Conservation (phyloP, 352 stramenopile genomes). For the Globisporangium iwayamae region DNA sequence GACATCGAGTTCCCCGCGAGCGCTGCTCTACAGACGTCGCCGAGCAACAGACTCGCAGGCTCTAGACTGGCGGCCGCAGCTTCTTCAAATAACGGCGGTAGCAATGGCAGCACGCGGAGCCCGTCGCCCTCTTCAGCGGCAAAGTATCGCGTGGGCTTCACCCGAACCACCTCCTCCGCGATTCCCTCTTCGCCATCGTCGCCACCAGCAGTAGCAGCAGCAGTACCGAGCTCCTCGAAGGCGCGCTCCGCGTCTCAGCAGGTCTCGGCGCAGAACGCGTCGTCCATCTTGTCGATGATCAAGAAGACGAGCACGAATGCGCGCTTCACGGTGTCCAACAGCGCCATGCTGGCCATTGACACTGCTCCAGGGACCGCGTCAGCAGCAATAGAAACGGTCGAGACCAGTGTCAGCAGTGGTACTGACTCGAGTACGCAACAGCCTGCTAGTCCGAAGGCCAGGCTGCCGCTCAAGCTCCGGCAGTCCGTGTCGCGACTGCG, state of each 20-base stretch:
- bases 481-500: constrained; percentile 46
- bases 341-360: neutral
- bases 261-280: constrained; percentile 15
- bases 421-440: neutral
- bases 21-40: neutral
- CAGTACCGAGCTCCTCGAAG: neutral
- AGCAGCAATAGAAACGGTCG: neutral
- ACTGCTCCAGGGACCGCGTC: neutral
- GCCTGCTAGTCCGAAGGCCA: constrained; percentile 14
- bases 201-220: too few species aligned
- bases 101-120: neutral
- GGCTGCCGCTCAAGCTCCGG: constrained; percentile 51
- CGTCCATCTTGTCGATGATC: constrained; percentile 26
- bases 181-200: neutral
- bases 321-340: neutral
- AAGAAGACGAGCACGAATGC: constrained; percentile 18
- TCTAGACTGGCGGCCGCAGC: neutral
- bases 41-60: neutral
- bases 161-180: neutral
- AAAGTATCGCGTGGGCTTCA: constrained; percentile 9
- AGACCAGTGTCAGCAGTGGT: neutral
- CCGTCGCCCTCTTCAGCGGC: neutral
- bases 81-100: neutral
- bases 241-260: constrained; percentile 12
- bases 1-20: constrained; percentile 12